Base-by-base conservation (phyloP, 345 rosid genomes). In the Salix exigua region DNA sequence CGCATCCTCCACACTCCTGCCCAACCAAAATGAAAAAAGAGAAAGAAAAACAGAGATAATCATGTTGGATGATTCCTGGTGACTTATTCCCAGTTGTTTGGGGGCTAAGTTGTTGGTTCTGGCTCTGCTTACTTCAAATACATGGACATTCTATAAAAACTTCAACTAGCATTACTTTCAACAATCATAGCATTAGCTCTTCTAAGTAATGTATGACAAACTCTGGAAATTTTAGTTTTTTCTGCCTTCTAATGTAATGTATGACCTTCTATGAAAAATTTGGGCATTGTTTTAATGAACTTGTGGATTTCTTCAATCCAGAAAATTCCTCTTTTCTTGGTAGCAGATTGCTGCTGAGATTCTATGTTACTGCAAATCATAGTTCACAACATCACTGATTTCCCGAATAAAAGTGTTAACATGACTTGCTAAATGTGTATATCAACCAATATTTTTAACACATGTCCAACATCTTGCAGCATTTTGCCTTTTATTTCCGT, bases 101-200 rank as follows among this genome's bases (percentile, higher is more conserved):
- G 63, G 25, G 19, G 63, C 63, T 70, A 1, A 70, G 14, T 25
- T 7, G 73, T 50, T 70, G 55, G 17, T 42, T 46, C 55, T 72
- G 51, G 67, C n/a, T 42, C 53, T 1, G 30, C 33, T 7, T 60
- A 38, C 37, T 6, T 10, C 1, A 72, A 72, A n/a, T 10, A 72
- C 38, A 8, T 25, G 7, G 3, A 25, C 33, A 33, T 28, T 37
- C 12, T 53, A 37, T 37, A 17, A 12, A 7, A 18, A 1, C 17
- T 67, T 67, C 10, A 35, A 75, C 38, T 55, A 19, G 48, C 26
- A 67, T n/a, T 37, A 38, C 46, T 73, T 75, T 68, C 66, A 55
- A 38, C 28, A 35, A 31, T 19, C 19, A 28, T 18, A 35, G 38
- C 35, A 23, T 9, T 58, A 3, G 28, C 63, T 23, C 25, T 58